phyloP scores from a whole-genome alignment of 179 eudicot genomes.

The Beta corolliflora region DNA sequence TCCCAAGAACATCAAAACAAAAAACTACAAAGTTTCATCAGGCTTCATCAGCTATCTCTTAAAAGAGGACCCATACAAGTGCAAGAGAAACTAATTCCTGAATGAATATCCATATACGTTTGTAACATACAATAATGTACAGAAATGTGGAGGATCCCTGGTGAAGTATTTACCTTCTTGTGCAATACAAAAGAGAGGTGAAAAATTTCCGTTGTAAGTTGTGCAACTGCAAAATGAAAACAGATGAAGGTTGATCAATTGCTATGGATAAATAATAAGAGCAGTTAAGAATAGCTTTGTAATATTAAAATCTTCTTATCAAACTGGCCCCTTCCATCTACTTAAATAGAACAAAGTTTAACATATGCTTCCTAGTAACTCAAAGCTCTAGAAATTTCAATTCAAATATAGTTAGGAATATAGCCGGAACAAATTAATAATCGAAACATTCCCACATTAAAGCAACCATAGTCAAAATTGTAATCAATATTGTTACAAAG shows the following conservation, averaged over 20 bases:
- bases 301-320: not conserved
- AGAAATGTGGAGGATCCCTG: not conserved
- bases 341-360: not conserved
- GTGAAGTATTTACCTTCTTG: conserved; percentile 60
- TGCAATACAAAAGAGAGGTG: conserved; percentile 68
- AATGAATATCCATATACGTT: not conserved
- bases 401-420: no score
- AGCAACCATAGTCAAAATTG: no score
- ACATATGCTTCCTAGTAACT: not conserved
- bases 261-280: not conserved
- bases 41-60: not conserved
- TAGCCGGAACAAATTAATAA: no score
- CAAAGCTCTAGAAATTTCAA: not conserved
- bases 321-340: not conserved
- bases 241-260: not conserved
- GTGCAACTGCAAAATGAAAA: conserved; percentile 69
- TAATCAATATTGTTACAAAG: no score
- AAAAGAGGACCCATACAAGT: not conserved
- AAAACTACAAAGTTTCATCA: not conserved
- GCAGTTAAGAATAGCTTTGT: not conserved
- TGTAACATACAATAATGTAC: not conserved
- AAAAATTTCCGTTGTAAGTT: conserved; percentile 76
- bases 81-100: not conserved
- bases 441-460: no score
- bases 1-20: not conserved